Base-by-base conservation (phyloP, 305 asterid species). In the Solanum hybrid region DNA sequence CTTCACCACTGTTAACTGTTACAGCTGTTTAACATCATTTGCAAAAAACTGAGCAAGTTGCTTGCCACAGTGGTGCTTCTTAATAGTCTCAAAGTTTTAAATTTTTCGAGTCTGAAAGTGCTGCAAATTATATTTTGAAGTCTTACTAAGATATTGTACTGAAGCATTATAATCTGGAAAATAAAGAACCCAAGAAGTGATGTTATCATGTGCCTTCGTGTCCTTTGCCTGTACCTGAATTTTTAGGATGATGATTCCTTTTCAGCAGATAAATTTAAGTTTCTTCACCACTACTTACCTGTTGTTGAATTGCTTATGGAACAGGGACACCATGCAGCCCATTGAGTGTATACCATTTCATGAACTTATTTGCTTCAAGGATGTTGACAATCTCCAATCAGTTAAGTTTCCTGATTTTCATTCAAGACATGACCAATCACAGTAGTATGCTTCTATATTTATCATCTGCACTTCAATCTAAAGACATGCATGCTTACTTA, bases 281-380 rank as follows among this genome's bases (percentile, higher is more conserved):
- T 11, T 57, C 77, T 57, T 85, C n/a, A 57, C 46, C 13, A 84
- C 42, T 57, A 51, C 76, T 85, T 85, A 57, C 46, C 34, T 85
- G 42, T 57, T 85, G 29, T 85, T 85, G 46, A 85, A 92, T 91
- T 92, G 89, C 87, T 91, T 85, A 34, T 86, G 91, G 76, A 91
- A 74, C 97, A 97, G 99, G 98, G 94, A 94, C 90, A 91, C 89
- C 80, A 88, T 95, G 93, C 94, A 93, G 93, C 96, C 97, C 89
- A 91, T 93, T 90, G 96, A 93, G 90, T 92, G 91, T 90, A 87
- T 95, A 82, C 98, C 97, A 84, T 92, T 92, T 86, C 93, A 93
- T 89, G 99, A 95, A 93, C 92, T 95, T 90, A 88, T 95, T 92
- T 93, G 95, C 95, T 95, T 93, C 94, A 90, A 95, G 91, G 92